These are phyloP conservation scores for Yarrowia yakushimensis DNA, from an alignment of 805 yeast genomes.

Conservation along the genomic window DNA sequence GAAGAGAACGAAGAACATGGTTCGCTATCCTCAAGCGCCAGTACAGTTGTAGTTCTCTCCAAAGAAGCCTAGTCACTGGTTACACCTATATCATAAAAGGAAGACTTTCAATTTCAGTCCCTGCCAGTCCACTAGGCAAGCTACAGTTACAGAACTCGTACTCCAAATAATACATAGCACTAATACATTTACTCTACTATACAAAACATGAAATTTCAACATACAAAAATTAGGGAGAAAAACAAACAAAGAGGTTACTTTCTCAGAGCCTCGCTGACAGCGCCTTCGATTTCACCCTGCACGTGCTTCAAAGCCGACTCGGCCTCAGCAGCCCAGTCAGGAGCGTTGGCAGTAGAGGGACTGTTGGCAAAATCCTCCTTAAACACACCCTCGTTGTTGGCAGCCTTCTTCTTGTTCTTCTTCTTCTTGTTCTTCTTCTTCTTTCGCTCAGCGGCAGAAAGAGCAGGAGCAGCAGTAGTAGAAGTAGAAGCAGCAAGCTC, in stretches of 20 bases:
- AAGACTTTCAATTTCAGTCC: too few relatives aligned
- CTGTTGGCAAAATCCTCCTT: constrained; percentile 23
- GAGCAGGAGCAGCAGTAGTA: constrained; percentile 7
- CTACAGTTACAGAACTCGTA: too few relatives aligned
- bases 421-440: constrained; percentile 12
- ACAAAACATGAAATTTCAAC: constrained; percentile 20
- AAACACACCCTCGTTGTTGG: constrained; percentile 16
- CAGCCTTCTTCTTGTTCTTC: constrained; percentile 9
- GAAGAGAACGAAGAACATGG: too few relatives aligned
- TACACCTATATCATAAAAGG: too few relatives aligned
- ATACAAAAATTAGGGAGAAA: constrained; percentile 18
- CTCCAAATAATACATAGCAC: not conserved
- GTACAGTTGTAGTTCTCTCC: too few relatives aligned
- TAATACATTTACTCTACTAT: not conserved
- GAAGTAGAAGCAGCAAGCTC: not conserved
- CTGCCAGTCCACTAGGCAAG: too few relatives aligned
- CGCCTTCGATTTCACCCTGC: constrained; percentile 23
- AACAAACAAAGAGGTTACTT: constrained; percentile 8
- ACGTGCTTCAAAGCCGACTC: constrained; percentile 24
- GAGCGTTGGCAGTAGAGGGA: constrained; percentile 13
- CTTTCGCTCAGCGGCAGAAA: constrained; percentile 20
- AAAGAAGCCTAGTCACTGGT: too few relatives aligned
- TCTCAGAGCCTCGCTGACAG: constrained; percentile 21
- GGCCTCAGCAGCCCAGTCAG: constrained; percentile 25
- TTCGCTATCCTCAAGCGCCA: too few relatives aligned